Conservation (phyloP, 192 early-diverging fungal species). For the Entomortierella lignicola region DNA sequence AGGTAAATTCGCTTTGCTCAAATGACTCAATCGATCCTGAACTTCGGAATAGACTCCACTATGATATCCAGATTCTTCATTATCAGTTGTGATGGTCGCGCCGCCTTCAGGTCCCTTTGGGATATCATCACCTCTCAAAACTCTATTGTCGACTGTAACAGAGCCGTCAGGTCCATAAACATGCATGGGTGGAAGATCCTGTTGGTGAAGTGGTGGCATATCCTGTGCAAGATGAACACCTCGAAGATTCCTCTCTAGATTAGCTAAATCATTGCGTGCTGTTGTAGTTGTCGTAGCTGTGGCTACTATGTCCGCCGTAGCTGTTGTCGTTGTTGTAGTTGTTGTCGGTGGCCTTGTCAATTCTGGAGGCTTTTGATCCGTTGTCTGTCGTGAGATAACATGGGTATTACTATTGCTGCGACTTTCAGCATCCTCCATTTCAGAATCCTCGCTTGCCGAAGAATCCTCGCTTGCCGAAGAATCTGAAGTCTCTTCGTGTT, state of each 20-base stretch:
- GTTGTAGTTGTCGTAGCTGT: not conserved
- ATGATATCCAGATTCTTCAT: constrained; percentile 44
- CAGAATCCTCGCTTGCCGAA: not conserved
- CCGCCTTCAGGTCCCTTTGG: constrained; percentile 4
- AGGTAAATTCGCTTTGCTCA: constrained; percentile 3
- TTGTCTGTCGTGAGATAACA: not conserved
- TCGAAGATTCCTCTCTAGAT: constrained; percentile 9
- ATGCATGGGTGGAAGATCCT: constrained; percentile 36
- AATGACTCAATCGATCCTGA: constrained; percentile 20
- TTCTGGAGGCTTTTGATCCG: not conserved
- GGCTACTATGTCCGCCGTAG: not conserved
- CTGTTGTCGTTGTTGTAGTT: not conserved
- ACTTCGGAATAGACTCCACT: constrained; percentile 26
- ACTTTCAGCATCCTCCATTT: not conserved
- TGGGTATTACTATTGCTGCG: not conserved
- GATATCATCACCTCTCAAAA: constrained; percentile 34
- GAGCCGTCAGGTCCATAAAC: constrained; percentile 10
- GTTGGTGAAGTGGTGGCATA: constrained; percentile 39
- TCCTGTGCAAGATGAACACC: constrained; percentile 28
- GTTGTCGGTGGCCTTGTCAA: not conserved
- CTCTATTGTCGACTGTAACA: constrained; percentile 21
- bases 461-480: constrained; percentile 3
- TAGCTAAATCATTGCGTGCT: constrained; percentile 2
- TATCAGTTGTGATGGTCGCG: constrained; percentile 1
- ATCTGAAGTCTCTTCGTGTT: constrained; percentile 12